Evolutionary conservation across 176 grass and related monocot species (phyloP), one percentile per base, ranked within the genome.

Genomic region (Tillandsia leiboldiana): DNA sequence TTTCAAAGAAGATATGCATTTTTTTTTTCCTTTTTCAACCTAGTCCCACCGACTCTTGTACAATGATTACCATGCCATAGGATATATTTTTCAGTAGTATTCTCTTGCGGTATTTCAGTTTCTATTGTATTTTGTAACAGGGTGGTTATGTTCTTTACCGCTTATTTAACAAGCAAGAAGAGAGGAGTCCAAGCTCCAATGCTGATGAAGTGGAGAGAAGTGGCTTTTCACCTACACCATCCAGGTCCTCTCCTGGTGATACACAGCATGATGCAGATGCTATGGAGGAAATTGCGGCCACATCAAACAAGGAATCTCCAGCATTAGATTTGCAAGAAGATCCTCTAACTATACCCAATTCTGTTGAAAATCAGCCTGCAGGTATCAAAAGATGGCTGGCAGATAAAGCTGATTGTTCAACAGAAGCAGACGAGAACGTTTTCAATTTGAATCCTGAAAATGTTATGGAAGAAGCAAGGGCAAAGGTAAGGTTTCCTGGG

Each of bases 91-190:
- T 61, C 18, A 10, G 2, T 7, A 61, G 22, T 61, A 17, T 20
- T 23, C 10, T 15, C 22, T 8, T 61, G 17, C 11, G 22, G 56
- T 61, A 57, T 9, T 61, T 61, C 15, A 61, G 10, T 52, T 24
- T 76, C 53, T 70, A 10, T 22, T 33, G 65, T 75, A 71, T 67
- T 11, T 71, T 77, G 26, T 72, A 42, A 50, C 72, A 85, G 83
- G 83, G 83, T 64, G 83, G 83, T 49, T 85, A 80, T 72, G 83
- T 85, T 74, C 83, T 85, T 54, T 80, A 85, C 58, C 83, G 83
- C 49, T 70, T 85, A 66, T 85, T 85, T 75, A 77, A 76, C 51
- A 85, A 85, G 58, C 56, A 79, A 63, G 83, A 85, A 68, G 83
- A 85, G 72, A 77, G 11, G 26, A 50, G 18, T 61, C 65, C 67